phyloP scores from a whole-genome alignment of 2,329 filamentous ascomycete genomes.

The Metarhizium brunneum region DNA sequence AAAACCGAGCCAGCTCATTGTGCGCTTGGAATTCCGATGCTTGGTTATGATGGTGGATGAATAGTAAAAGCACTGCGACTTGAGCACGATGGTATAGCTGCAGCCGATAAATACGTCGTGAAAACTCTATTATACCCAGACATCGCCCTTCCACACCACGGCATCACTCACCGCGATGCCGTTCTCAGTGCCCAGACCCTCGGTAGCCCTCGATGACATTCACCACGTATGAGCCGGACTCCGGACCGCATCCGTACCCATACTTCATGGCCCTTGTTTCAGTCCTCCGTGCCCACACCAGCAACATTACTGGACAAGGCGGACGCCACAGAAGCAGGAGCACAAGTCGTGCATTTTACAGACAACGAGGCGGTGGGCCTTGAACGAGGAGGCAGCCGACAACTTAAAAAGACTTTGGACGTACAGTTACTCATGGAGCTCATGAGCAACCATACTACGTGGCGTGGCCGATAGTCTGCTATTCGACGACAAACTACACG shows the following conservation, averaged over 20 bases:
- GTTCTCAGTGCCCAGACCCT: not conserved
- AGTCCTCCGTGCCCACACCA: slow-evolving; percentile 3
- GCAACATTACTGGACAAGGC: not conserved
- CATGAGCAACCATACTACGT: not conserved
- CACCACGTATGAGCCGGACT: not conserved
- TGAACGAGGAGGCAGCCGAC: not conserved
- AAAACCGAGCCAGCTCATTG: not conserved
- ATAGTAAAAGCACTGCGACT: not conserved
- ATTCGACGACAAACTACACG: not conserved
- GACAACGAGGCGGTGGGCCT: not conserved
- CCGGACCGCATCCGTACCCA: not conserved
- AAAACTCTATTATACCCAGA: not conserved
- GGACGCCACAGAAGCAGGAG: not conserved
- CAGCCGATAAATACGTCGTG: not conserved
- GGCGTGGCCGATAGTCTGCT: not conserved
- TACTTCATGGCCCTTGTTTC: not conserved
- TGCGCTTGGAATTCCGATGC: not conserved
- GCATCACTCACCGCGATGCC: not conserved
- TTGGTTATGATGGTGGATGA: not conserved
- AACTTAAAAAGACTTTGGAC: not conserved
- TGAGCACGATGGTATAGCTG: not conserved
- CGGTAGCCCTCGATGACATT: not conserved
- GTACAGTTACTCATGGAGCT: not conserved
- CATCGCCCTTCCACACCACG: not conserved
- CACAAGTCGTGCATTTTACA: not conserved